A percentile compares a stretch with the other conserved stretches of the same genome.
phyloP scores from a whole-genome alignment of 169 alveolate species.

The Ichthyophthirius multifiliis region DNA sequence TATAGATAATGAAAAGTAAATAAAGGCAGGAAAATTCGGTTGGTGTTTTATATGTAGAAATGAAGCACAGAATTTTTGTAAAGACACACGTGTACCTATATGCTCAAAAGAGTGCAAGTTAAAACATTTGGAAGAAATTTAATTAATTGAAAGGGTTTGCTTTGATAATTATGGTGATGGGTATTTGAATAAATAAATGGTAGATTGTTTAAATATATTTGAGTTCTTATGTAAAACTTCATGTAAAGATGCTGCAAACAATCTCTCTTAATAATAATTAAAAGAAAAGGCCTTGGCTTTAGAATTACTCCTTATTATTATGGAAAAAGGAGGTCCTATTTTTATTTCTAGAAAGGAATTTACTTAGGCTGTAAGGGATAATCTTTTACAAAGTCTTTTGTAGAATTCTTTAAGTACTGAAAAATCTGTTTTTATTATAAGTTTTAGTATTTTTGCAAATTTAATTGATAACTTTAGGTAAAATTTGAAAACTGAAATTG shows the following conservation, averaged over 20 bases:
- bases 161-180: neutral
- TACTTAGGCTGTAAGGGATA: slow-evolving; percentile 63
- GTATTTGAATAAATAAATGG: neutral
- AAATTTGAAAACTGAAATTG: slow-evolving; percentile 69
- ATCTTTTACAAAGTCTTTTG: slow-evolving; percentile 72
- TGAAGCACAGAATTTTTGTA: slow-evolving; percentile 81
- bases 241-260: slow-evolving; percentile 2
- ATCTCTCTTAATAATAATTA: slow-evolving; percentile 15
- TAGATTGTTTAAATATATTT: slow-evolving; percentile 13
- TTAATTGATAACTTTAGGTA: slow-evolving; percentile 78
- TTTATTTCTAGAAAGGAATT: slow-evolving; percentile 63
- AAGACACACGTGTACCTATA: slow-evolving; percentile 77
- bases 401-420: slow-evolving; percentile 56
- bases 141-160: neutral
- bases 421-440: slow-evolving; percentile 54
- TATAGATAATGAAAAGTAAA: slow-evolving; percentile 58
- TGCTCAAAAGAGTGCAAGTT: slow-evolving; percentile 84
- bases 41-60: slow-evolving; percentile 84
- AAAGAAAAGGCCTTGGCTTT: slow-evolving; percentile 64
- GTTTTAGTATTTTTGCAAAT: slow-evolving; percentile 68
- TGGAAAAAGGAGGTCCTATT: slow-evolving; percentile 72
- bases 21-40: slow-evolving; percentile 67
- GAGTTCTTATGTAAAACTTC: slow-evolving; percentile 17
- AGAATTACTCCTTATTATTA: slow-evolving; percentile 67
- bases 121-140: slow-evolving; percentile 38